Conservation (phyloP, 1,284 basidiomycete species). For the Somion occarium region DNA sequence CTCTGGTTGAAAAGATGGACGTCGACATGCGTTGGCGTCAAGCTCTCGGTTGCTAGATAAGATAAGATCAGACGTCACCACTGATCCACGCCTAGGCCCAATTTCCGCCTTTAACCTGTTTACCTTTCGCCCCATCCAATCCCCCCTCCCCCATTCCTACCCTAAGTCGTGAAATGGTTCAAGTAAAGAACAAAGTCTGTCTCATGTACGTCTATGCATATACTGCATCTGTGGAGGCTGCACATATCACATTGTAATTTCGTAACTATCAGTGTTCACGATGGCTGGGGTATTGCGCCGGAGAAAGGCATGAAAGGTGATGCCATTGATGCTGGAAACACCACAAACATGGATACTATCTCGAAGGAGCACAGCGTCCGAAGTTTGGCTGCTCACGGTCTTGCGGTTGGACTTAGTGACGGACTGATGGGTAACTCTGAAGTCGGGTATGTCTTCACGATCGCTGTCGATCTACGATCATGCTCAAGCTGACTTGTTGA, state of each 20-base stretch:
- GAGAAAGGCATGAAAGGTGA: constrained; percentile 74
- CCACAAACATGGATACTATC: constrained; percentile 85
- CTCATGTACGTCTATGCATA: constrained; percentile 58
- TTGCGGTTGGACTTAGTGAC: constrained; percentile 84
- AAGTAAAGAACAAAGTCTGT: constrained; percentile 85
- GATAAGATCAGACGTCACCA: neutral
- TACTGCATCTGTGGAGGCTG: too few relatives aligned
- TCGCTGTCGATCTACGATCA: neutral
- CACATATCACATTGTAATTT: too few relatives aligned
- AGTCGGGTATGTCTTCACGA: constrained; percentile 64
- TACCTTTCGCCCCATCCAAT: neutral
- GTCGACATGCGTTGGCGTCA: neutral
- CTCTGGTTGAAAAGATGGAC: too few relatives aligned
- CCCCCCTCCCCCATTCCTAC: neutral
- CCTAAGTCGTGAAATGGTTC: constrained; percentile 26
- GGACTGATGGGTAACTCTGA: constrained; percentile 96
- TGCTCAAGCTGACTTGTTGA: neutral
- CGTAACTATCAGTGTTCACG: constrained; percentile 66
- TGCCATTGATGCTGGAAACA: constrained; percentile 79
- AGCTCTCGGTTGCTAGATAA: neutral
- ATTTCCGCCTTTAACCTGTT: neutral
- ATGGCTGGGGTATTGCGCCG: constrained; percentile 84
- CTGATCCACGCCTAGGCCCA: neutral
- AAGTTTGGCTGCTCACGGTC: constrained; percentile 76
- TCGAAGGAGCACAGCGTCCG: constrained; percentile 72